Evolutionary conservation across 139 green algal genomes (phyloP).

Genomic region (Volvox reticuliferus): DNA sequence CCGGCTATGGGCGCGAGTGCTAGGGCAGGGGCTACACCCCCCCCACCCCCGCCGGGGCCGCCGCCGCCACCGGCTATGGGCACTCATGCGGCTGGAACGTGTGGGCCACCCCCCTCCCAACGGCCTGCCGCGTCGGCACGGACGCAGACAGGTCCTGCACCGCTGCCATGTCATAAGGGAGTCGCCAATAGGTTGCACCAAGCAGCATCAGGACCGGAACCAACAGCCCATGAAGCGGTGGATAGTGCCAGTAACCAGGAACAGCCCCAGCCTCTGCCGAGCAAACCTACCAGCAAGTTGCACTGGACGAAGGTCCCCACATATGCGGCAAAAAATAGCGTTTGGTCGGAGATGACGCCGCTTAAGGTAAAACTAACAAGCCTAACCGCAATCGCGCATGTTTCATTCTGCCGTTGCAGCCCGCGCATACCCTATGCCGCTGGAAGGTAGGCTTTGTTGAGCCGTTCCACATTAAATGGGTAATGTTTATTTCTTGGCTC

Average conservation of each 20-base stretch:
- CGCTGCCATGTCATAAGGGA: background rate
- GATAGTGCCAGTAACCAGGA: background rate
- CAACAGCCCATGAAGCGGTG: background rate
- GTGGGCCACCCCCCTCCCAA: background rate
- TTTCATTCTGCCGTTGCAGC: too few relatives aligned
- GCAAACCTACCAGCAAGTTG: slow-evolving; percentile 60
- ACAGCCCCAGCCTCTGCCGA: slow-evolving; percentile 20
- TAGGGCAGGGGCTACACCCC: slow-evolving; percentile 21
- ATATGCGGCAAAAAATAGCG: slow-evolving; percentile 51
- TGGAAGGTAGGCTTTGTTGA: too few relatives aligned
- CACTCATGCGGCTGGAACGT: background rate
- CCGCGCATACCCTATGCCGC: too few relatives aligned
- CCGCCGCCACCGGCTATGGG: background rate
- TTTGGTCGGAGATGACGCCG: slow-evolving; percentile 44
- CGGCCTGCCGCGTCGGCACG: background rate
- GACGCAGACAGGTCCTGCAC: background rate
- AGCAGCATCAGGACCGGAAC: slow-evolving; percentile 2
- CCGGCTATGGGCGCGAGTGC: background rate
- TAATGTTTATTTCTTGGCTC: too few relatives aligned
- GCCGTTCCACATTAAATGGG: too few relatives aligned
- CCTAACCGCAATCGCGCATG: too few relatives aligned
- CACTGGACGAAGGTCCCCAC: slow-evolving; percentile 62
- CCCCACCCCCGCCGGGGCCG: slow-evolving; percentile 39
- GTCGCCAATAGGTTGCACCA: background rate
- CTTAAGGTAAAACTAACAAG: slow-evolving; percentile 24